Percentiles rank a stretch among this genome's conserved stretches.
Conservation (phyloP, 2,329 filamentous ascomycete genomes). For the Fusarium incarnatum region DNA sequence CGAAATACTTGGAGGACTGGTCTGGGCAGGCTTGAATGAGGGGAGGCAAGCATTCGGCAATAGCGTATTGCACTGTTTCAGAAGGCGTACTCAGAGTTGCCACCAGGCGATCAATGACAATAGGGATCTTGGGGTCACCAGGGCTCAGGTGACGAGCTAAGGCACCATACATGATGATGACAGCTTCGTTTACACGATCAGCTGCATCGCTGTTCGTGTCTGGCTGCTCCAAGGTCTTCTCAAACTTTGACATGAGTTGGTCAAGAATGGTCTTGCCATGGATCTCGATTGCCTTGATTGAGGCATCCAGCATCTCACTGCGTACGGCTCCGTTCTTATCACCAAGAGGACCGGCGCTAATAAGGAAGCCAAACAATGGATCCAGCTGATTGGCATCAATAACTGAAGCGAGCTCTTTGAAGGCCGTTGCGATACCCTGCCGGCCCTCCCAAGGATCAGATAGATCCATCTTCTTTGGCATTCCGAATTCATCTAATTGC, state of each 20-base stretch:
- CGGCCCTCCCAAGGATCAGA: constrained; percentile 92
- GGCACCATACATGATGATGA: constrained; percentile 97
- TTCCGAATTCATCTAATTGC: constrained; percentile 91
- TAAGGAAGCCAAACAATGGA: constrained; percentile 84
- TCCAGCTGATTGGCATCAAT: constrained; percentile 78
- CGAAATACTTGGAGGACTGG: constrained; percentile 82
- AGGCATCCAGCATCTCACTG: constrained; percentile 91
- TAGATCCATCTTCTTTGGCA: constrained; percentile 89
- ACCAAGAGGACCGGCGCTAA: constrained; percentile 86
- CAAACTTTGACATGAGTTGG: constrained; percentile 90
- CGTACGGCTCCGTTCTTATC: constrained; percentile 83
- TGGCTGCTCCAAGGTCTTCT: constrained; percentile 85
- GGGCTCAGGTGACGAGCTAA: constrained; percentile 86
- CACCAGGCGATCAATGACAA: constrained; percentile 87
- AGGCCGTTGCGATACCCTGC: constrained; percentile 88
- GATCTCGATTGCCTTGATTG: constrained; percentile 80
- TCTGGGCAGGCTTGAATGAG: constrained; percentile 85
- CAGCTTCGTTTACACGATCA: constrained; percentile 94
- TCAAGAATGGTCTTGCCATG: constrained; percentile 88
- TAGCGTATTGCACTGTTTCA: constrained; percentile 95
- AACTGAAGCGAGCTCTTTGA: constrained; percentile 80
- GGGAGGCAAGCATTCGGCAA: constrained; percentile 92
- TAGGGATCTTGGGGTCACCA: constrained; percentile 88
- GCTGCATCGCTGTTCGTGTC: constrained; percentile 84
- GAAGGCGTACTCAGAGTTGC: constrained; percentile 93